phyloP scores from a whole-genome alignment of 75 land plant genomes.

The Larix kaempferi region DNA sequence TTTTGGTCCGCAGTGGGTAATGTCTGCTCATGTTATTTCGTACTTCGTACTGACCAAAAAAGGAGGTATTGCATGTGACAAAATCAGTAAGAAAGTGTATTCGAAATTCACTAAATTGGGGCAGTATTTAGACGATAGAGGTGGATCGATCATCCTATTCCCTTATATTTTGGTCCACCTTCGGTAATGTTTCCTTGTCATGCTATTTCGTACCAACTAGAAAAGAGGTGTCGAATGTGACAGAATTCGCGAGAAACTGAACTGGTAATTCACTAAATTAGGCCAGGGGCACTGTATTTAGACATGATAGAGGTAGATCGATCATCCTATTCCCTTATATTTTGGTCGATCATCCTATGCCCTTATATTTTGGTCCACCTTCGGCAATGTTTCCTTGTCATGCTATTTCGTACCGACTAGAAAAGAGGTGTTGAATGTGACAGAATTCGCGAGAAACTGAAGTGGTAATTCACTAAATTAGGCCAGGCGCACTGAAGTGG shows the following conservation, averaged over 20 bases:
- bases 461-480: slow-evolving; percentile 15
- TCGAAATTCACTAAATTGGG: no score
- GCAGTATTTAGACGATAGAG: no score
- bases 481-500: not conserved
- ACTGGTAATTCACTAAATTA: slow-evolving; percentile 15
- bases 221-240: not conserved
- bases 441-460: slow-evolving; percentile 20
- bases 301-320: not conserved
- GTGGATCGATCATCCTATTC: no score
- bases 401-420: not conserved
- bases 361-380: not conserved
- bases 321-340: not conserved
- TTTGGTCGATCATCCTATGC: no score
- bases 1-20: not conserved
- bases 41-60: no score
- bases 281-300: no score
- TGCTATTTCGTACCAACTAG: not conserved
- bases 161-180: no score
- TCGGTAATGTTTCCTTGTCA: not conserved
- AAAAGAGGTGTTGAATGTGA: not conserved
- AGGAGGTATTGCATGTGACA: no score
- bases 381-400: not conserved
- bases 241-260: slow-evolving; percentile 15
- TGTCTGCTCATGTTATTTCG: no score
- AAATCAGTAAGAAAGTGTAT: no score